Evolutionary conservation across 176 grass and related monocot species (phyloP).

Genomic region (Lolium rigidum): DNA sequence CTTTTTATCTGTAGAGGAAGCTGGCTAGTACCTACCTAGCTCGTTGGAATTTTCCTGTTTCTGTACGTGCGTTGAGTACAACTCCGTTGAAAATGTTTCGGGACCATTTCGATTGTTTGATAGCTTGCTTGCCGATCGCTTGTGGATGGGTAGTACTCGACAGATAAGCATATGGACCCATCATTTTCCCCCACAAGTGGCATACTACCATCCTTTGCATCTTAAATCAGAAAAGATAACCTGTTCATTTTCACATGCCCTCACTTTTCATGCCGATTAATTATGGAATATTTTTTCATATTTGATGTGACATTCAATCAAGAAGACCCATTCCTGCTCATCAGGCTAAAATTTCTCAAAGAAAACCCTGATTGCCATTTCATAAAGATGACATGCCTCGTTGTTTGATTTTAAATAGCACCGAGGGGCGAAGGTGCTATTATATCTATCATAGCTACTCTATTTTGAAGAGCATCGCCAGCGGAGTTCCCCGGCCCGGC

Average conservation of each 20-base stretch:
- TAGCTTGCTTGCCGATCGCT: not conserved
- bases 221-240: not conserved
- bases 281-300: not conserved
- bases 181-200: not conserved
- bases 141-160: not conserved
- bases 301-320: not conserved
- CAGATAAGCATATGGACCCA: slow-evolving; percentile 16
- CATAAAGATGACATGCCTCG: not conserved
- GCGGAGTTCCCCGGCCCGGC: too few relatives aligned
- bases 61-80: slow-evolving; percentile 5
- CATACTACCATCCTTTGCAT: slow-evolving; percentile 6
- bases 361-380: not conserved
- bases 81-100: not conserved
- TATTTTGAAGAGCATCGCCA: too few relatives aligned
- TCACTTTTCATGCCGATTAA: not conserved
- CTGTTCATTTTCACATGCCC: not conserved
- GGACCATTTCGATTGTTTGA: not conserved
- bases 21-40: not conserved
- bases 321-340: not conserved
- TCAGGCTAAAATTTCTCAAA: not conserved
- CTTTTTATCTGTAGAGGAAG: not conserved
- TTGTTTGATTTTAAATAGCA: not conserved
- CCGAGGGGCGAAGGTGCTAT: too few relatives aligned
- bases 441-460: too few relatives aligned
- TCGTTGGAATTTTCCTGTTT: slow-evolving; percentile 6